Evolutionary conservation across 441 rosid genomes (phyloP).

Genomic region (Pelargonium citronellum): DNA sequence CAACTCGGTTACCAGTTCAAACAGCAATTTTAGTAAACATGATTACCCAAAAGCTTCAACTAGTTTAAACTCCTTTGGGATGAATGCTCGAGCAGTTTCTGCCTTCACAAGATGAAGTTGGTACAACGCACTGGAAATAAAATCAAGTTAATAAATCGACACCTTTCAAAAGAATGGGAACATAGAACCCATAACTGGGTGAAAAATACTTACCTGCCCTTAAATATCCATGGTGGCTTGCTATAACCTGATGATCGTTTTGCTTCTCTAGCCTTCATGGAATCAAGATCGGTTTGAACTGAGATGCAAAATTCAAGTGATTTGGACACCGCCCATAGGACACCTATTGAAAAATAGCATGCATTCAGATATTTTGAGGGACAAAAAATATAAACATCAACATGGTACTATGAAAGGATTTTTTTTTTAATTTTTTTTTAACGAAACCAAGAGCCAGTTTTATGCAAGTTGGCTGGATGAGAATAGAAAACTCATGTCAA

Average conservation of each 20-base stretch:
- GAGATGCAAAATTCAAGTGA: constrained; percentile 10
- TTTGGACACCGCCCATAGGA: constrained; percentile 7
- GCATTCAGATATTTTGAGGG: constrained; percentile 6
- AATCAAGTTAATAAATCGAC: constrained; percentile 11
- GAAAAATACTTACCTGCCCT: constrained; percentile 66
- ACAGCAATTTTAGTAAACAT: constrained; percentile 2
- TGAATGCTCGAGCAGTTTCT: constrained; percentile 69
- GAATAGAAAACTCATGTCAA: constrained; percentile 6
- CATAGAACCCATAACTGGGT: not conserved
- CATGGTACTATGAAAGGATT: not conserved
- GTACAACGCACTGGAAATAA: constrained; percentile 68
- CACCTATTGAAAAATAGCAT: constrained; percentile 13
- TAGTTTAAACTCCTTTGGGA: constrained; percentile 72
- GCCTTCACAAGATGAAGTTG: constrained; percentile 95
- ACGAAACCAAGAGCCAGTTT: not conserved
- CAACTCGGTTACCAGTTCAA: not conserved
- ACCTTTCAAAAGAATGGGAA: not conserved
- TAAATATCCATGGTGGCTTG: constrained; percentile 87
- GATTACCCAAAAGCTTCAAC: constrained; percentile 96
- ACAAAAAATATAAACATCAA: constrained; percentile 10
- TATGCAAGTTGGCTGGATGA: constrained; percentile 15
- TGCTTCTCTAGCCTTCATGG: constrained; percentile 45
- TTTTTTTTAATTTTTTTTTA: not conserved
- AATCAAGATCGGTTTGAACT: constrained; percentile 15
- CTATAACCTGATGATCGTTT: constrained; percentile 54